Evolutionary conservation across 768 basidiomycete species (phyloP), one percentile per base, ranked within the genome.

Genomic region (Podaxis pistillaris): DNA sequence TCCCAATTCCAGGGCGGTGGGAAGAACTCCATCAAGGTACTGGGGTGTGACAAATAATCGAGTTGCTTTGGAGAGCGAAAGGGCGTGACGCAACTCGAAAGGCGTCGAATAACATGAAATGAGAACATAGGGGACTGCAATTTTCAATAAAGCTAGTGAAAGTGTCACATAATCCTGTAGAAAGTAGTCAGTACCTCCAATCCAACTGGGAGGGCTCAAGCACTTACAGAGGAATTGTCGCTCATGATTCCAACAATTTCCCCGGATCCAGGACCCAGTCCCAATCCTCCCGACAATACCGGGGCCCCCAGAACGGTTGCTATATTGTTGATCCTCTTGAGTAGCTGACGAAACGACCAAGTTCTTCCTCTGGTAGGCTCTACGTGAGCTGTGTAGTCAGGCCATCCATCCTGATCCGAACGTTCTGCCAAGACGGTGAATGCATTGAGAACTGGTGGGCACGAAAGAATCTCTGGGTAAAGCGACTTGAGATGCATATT

Each of bases 181-280:
- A 30, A 58, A 30, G 24, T 55, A 60, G 36, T 17, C 53, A 40
- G 56, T 8, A 17, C 15, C 17, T 17, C 19, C 33, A 40, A 22
- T 9, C 9, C 24, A 30, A 30, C 7, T 30, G 30, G 30, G 30
- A 17, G 36, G 19, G 3, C 19, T n/a, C 19, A 13, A 40, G 22
- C 5, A 12, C 83, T 66, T 72, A 89, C 90, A 70, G 86, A 69
- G 38, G 83, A 86, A 68, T 91, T 92, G 47, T 87, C 80, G 70
- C 83, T 83, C 68, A 90, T 80, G 17, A 92, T 82, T 4, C 88
- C 90, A 22, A 90, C 77, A 24, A 90, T 82, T 58, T 88, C 86
- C 0, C 76, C 77, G 17, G 79, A 75, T 50, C 74, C 75, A 0
- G 71, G 69, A 7, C 71, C 67, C 12, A 91, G 69, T 0, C 82